Percentiles rank a stretch among this genome's conserved stretches.
phyloP scores from a whole-genome alignment of 2,329 filamentous ascomycete species.

The Leptoxyphium fumago region DNA sequence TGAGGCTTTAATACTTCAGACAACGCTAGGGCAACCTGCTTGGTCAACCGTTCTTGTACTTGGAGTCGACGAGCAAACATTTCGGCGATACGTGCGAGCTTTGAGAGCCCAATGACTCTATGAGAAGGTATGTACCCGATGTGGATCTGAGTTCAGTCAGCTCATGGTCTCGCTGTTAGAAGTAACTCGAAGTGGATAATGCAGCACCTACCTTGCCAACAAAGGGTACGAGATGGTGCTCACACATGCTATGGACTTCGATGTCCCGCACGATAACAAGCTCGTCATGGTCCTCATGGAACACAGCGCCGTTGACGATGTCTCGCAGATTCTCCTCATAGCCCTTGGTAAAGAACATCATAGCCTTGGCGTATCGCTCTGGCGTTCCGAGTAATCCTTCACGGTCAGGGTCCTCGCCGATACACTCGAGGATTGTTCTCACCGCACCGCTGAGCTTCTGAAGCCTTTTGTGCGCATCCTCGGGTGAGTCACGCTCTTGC shows the following conservation, averaged over 20 bases:
- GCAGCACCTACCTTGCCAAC: conserved; percentile 59
- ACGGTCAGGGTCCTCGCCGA: conserved; percentile 50
- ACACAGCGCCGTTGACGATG: conserved; percentile 86
- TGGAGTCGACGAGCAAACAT: conserved; percentile 91
- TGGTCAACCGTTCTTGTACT: conserved; percentile 90
- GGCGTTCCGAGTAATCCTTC: conserved; percentile 55
- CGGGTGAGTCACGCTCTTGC: conserved; percentile 29
- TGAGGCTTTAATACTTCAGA: conserved; percentile 87
- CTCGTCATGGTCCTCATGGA: conserved; percentile 93
- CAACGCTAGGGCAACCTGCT: conserved; percentile 87
- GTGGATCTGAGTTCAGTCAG: conserved; percentile 56
- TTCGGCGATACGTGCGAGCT: conserved; percentile 87
- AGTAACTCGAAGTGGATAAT: background rate
- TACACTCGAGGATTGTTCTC: conserved; percentile 48
- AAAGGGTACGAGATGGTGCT: conserved; percentile 95
- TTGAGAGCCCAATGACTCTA: conserved; percentile 87
- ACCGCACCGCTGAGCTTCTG: conserved; percentile 49
- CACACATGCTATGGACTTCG: conserved; percentile 84
- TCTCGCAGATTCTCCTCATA: conserved; percentile 90
- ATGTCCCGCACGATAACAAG: conserved; percentile 98
- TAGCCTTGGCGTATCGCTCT: conserved; percentile 80
- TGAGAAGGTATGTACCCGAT: conserved; percentile 93
- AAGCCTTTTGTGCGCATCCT: conserved; percentile 42
- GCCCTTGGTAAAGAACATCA: conserved; percentile 91
- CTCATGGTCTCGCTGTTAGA: background rate